Evolutionary conservation across 2,329 filamentous ascomycete genomes (phyloP).

Genomic region (Hypoxylon sp.): DNA sequence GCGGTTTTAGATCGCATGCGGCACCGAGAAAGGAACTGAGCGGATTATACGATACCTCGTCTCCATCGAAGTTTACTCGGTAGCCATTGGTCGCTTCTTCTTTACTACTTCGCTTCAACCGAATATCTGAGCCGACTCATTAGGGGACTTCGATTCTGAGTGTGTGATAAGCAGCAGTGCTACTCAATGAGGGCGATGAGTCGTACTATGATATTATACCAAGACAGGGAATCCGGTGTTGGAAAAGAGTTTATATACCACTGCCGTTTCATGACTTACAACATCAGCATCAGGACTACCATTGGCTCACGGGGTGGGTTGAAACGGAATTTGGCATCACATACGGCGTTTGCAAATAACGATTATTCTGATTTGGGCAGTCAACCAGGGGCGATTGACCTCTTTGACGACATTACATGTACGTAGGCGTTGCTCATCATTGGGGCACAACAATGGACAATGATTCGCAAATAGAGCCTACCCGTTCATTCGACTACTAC

Average conservation of each 20-base stretch:
- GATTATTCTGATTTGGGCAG: conserved; percentile 42
- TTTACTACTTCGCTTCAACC: conserved; percentile 31
- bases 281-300: conserved; percentile 49
- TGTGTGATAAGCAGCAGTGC: conserved; percentile 40
- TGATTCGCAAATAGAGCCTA: conserved; percentile 43
- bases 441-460: conserved; percentile 34
- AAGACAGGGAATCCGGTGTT: conserved; percentile 51
- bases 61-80: conserved; percentile 28
- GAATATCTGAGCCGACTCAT: conserved; percentile 14
- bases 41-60: conserved; percentile 23
- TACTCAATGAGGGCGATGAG: conserved; percentile 34
- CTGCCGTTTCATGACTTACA: conserved; percentile 50
- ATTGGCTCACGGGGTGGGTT: conserved; percentile 42
- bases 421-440: conserved; percentile 43
- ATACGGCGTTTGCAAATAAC: conserved; percentile 44
- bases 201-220: conserved; percentile 50
- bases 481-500: conserved; percentile 38
- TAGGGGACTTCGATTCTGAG: conserved; percentile 37
- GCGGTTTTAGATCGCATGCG: conserved; percentile 34
- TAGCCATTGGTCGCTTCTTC: conserved; percentile 31
- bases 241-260: conserved; percentile 53
- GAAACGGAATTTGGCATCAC: conserved; percentile 45
- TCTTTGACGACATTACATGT: conserved; percentile 37
- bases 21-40: conserved; percentile 22
- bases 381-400: conserved; percentile 33